phyloP scores from a whole-genome alignment of 768 basidiomycete genomes.

The Lactarius indigo region DNA sequence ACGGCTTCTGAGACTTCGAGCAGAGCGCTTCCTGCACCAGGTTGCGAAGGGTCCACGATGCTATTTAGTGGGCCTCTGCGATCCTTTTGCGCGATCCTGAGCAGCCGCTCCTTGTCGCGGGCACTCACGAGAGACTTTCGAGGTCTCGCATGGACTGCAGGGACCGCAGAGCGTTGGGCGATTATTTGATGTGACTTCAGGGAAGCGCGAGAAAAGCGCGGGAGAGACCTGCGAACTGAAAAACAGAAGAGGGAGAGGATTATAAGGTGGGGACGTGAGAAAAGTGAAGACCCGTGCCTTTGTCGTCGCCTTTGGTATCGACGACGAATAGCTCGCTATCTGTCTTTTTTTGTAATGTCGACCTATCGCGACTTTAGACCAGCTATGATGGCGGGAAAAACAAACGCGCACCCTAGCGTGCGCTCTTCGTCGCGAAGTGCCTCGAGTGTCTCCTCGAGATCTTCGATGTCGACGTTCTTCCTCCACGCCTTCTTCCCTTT shows the following conservation, averaged over 20 bases:
- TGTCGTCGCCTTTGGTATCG: slow-evolving; percentile 75
- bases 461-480: slow-evolving; percentile 85
- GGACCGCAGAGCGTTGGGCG: slow-evolving; percentile 80
- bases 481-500: slow-evolving; percentile 94
- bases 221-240: slow-evolving; percentile 57
- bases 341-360: slow-evolving; percentile 58
- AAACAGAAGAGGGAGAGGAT: not conserved
- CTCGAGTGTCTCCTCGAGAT: slow-evolving; percentile 75
- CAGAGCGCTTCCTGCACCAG: slow-evolving; percentile 60
- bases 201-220: slow-evolving; percentile 49
- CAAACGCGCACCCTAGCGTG: slow-evolving; percentile 60
- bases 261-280: not conserved
- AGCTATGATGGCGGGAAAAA: not conserved
- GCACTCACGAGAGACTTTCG: slow-evolving; percentile 39
- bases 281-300: slow-evolving; percentile 39
- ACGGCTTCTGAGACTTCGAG: slow-evolving; percentile 67
- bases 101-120: slow-evolving; percentile 71
- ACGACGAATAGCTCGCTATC: slow-evolving; percentile 77
- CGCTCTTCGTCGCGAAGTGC: slow-evolving; percentile 77
- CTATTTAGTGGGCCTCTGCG: slow-evolving; percentile 72
- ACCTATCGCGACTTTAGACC: slow-evolving; percentile 36
- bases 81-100: slow-evolving; percentile 71
- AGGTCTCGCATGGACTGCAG: slow-evolving; percentile 69
- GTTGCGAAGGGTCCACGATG: slow-evolving; percentile 63
- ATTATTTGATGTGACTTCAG: slow-evolving; percentile 78